Evolutionary conservation across 352 stramenopile species (phyloP).

Genomic region (Globisporangium orthogonon): DNA sequence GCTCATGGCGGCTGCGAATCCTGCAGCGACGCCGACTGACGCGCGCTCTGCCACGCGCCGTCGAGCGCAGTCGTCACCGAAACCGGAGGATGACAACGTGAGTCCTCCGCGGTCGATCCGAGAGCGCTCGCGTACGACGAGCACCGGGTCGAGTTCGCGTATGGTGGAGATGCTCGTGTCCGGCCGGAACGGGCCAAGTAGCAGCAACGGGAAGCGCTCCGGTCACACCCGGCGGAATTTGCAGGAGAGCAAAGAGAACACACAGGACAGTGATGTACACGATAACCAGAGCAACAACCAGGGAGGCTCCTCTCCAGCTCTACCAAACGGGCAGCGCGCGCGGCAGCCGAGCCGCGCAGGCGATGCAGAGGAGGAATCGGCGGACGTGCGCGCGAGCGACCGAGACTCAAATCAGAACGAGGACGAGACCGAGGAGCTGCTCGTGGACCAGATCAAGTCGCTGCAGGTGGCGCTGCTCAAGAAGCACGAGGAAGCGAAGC

Average conservation of each 20-base stretch:
- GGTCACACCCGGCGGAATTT: conserved; percentile 11
- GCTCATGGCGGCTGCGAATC: conserved; percentile 8
- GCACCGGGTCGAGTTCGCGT: neutral
- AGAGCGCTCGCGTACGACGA: conserved; percentile 5
- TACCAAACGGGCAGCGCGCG: conserved; percentile 1
- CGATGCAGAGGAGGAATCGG: conserved; percentile 11
- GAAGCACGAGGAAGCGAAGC: conserved; percentile 77
- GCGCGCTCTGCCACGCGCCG: conserved; percentile 1
- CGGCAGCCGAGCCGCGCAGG: neutral
- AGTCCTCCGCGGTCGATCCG: neutral
- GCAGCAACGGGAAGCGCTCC: conserved; percentile 1
- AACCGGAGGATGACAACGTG: conserved; percentile 6
- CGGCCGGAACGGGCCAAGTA: conserved; percentile 2
- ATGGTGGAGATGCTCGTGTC: conserved; percentile 8
- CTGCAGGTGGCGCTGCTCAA: conserved; percentile 56
- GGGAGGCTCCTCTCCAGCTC: neutral
- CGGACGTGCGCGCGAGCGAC: conserved; percentile 10
- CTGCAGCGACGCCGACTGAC: neutral
- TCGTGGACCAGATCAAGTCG: conserved; percentile 60
- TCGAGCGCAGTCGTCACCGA: conserved; percentile 2
- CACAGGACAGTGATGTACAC: neutral
- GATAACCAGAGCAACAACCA: conserved; percentile 18
- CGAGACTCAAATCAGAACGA: conserved; percentile 54
- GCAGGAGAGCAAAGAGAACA: conserved; percentile 9
- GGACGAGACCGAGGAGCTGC: conserved; percentile 48